Evolutionary conservation across 768 basidiomycete genomes (phyloP), one percentile per base, ranked within the genome.

Genomic region (Boletus bicolor): DNA sequence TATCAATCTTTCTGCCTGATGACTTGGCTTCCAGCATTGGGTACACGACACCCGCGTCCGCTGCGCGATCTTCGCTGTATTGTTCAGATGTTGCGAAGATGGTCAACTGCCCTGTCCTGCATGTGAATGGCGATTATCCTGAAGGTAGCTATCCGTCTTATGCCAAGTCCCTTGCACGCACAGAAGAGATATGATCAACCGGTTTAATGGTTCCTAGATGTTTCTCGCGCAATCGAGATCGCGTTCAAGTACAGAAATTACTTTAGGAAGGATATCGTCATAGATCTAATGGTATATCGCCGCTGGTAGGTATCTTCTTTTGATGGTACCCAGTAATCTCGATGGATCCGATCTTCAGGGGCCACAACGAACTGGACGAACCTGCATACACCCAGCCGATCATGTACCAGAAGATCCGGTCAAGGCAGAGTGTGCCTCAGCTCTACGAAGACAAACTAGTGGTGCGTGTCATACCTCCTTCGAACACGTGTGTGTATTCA

Each of bases 101-200:
- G 87, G 86, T 94, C 62, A 87, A 91, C 55, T 85, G 90, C 0
- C 94, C 93, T 1, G 83, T 95, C 5, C 68, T 96, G 19, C 94
- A 96, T 58, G 91, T 94, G 56, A 97, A 95, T 59, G 93, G 93
- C 6, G 94, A 97, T 68, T 76, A 87, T 68, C 91, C 92, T 0
- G 92, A 96, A 80, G 91, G 90, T 75, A 44, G 49, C 26, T 30
- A 21, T 35, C 8, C 1, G 1, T 39, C 21, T 55, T 43, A 5
- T 14, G 19, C 11, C 14, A 35, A 36, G 30, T 49, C 19, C 11
- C 15, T 14, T 46, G 34, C 45, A 30, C 28, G 5, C 28, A 12
- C 2, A 2, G 4, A 14, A 32, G 37, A 17, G 15, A 32, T 19
- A 32, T 24, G n/a, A 28, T 47, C 26, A 6, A 26, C 10, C 11